Percentiles rank a stretch among this genome's conserved stretches.
Conservation (phyloP, 2,329 filamentous ascomycete genomes). For the Cytospora piceae region DNA sequence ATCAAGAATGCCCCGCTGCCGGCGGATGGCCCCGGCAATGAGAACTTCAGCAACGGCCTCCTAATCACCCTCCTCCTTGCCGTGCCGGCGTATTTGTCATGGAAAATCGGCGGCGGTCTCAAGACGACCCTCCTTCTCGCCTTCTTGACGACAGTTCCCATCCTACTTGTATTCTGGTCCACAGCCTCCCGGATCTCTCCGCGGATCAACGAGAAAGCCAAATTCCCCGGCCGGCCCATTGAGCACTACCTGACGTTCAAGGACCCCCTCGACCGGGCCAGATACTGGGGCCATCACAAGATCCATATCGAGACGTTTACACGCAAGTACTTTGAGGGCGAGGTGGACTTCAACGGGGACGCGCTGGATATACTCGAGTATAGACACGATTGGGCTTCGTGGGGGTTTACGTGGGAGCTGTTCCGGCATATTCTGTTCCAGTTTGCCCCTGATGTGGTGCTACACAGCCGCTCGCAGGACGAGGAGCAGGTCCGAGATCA, state of each 20-base stretch:
- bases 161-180: constrained; percentile 83
- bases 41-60: constrained; percentile 83
- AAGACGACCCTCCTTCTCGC: constrained; percentile 89
- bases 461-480: constrained; percentile 91
- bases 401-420: constrained; percentile 82
- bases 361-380: constrained; percentile 87
- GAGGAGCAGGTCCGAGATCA: constrained; percentile 97
- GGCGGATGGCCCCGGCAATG: constrained; percentile 80
- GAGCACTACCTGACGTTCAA: constrained; percentile 91
- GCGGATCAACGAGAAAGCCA: constrained; percentile 90
- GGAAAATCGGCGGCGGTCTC: constrained; percentile 80
- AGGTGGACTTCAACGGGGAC: constrained; percentile 95
- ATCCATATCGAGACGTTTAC: constrained; percentile 92
- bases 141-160: constrained; percentile 75
- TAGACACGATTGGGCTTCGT: constrained; percentile 95
- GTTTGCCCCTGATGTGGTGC: constrained; percentile 86
- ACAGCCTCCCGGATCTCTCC: constrained; percentile 78
- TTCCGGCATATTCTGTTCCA: constrained; percentile 87
- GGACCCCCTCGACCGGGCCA: constrained; percentile 58
- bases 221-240: constrained; percentile 80
- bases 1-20: constrained; percentile 95
- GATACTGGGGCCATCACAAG: constrained; percentile 77
- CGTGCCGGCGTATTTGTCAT: constrained; percentile 79
- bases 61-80: constrained; percentile 71
- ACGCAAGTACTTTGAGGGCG: constrained; percentile 95